Evolutionary conservation across 768 basidiomycete species (phyloP), one percentile per base, ranked within the genome.

Genomic region (Fibroporia radiculosa): DNA sequence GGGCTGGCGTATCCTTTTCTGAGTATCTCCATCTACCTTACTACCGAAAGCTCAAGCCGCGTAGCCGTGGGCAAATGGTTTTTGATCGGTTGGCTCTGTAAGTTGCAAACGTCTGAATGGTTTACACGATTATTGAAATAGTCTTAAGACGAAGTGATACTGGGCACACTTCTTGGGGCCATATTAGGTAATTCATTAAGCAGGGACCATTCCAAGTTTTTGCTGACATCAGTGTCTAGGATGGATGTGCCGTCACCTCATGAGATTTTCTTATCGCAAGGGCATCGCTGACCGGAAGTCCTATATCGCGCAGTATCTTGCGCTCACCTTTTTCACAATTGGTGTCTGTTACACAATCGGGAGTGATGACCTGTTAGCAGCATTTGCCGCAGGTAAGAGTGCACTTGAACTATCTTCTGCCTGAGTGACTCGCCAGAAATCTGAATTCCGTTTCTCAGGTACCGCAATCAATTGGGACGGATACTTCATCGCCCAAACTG

Each of bases 1-100:
- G 96, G 96, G 1, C 73, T 97, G 11, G 92, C 93, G 1, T 96
- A 93, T 61, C 93, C 93, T 0, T 97, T 97, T 61, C 70, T 97
- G 44, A 76, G 78, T 19, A 72, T 98, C 42, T 78, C 93, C 2
- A 71, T 97, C 8, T 97, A 93, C 61, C 71, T 98, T 37, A 82
- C 81, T 8, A 52, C 91, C 3, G 89, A 95, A 51, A 57, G 71
- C 0, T 74, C 80, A 3, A 70, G 66, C 12, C 64, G 69, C 0
- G 70, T 71, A 8, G 90, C 92, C 4, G 66, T 96, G 26, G 79
- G 72, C 11, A 77, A 92, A 56, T 96, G 95, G 93, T 66, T 93
- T 42, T 72, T 92, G 32, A 66, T 93, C 42, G 88, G 91, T 5
- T 89, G 88, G 78, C 58, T 88, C 42, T 90, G 85, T 82, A 53